Evolutionary conservation across 78 protist species (phyloP).

Genomic region (Dictyostelium purpureum): DNA sequence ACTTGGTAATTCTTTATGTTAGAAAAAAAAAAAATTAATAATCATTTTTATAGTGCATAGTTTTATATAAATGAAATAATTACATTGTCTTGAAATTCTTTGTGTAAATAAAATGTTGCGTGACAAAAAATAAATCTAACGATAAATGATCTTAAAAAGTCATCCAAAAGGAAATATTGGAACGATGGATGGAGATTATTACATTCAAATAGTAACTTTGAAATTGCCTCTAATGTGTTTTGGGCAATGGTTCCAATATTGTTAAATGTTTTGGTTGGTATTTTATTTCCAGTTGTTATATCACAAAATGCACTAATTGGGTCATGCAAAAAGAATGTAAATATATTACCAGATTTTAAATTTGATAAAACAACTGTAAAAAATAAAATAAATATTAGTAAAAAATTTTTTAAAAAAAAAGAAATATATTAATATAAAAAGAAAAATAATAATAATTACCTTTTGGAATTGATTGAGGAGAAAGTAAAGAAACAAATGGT

Average conservation of each 20-base stretch:
- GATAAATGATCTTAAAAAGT: slow-evolving; percentile 61
- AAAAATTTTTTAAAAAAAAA: not conserved
- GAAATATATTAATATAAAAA: not conserved
- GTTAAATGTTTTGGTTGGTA: not conserved
- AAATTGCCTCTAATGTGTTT: not conserved
- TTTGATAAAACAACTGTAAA: slow-evolving; percentile 5
- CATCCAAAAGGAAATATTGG: slow-evolving; percentile 49
- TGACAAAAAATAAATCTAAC: slow-evolving; percentile 76
- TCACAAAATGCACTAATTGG: slow-evolving; percentile 78
- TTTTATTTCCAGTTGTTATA: slow-evolving; percentile 12
- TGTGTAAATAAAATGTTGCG: slow-evolving; percentile 43
- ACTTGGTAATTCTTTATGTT: slow-evolving; percentile 28
- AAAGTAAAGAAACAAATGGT: slow-evolving; percentile 62
- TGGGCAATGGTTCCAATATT: not conserved
- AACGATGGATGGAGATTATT: slow-evolving; percentile 11
- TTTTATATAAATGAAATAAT: not conserved
- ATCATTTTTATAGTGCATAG: not conserved
- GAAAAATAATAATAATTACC: not conserved
- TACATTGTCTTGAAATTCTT: slow-evolving; percentile 62
- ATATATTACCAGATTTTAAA: slow-evolving; percentile 59
- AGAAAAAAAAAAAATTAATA: not conserved
- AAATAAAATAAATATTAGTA: not conserved
- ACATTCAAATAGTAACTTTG: slow-evolving; percentile 29
- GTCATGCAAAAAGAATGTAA: slow-evolving; percentile 73
- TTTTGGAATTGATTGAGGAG: slow-evolving; percentile 53